Evolutionary conservation across 352 stramenopile species (phyloP), one percentile per base, ranked within the genome.

Genomic region (Globisporangium viniferum): DNA sequence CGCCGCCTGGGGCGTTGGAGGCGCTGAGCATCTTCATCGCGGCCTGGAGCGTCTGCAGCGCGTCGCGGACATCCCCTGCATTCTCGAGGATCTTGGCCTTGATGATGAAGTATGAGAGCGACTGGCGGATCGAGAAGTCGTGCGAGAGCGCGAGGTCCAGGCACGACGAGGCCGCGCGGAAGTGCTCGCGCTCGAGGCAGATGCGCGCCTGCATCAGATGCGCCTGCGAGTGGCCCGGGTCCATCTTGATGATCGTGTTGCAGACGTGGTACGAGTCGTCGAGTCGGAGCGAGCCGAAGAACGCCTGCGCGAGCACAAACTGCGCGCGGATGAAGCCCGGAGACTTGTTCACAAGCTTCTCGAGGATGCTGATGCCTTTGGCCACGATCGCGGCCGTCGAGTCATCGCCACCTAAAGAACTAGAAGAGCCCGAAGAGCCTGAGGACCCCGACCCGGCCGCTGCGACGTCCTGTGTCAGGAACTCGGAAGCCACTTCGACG

Each of bases 111-210:
- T 95, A 98, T 51, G 81, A 78, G 24, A 94, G 81, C 59, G 79
- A 84, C 66, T 97, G 84, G 27, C 87, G 84, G 35, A 98, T 84
- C 0, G 77, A 83, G 66, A 98, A 98, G 66, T 98, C 87, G 61
- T 93, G 86, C 48, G 86, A 93, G 15, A 98, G 73, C 10, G 93
- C 93, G 55, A 97, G 82, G 48, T 98, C 92, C 15, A 98, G 74
- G 29, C 86, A 89, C 5, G 76, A 64, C 3, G 85, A 83, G 4
- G 93, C 90, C 2, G 78, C 84, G 9, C 76, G 79, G 66, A 84
- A 90, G 66, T 97, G 82, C 24, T 93, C 82, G 3, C 88, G 77
- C 46, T 93, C 86, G 1, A 97, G 68, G 59, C 76, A 87, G 31
- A 98, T 85, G 22, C 86, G 85, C 31, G 92, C 89, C 63, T 96